Evolutionary conservation across 345 rosid species (phyloP).

Genomic region (Hirschfeldia incana): DNA sequence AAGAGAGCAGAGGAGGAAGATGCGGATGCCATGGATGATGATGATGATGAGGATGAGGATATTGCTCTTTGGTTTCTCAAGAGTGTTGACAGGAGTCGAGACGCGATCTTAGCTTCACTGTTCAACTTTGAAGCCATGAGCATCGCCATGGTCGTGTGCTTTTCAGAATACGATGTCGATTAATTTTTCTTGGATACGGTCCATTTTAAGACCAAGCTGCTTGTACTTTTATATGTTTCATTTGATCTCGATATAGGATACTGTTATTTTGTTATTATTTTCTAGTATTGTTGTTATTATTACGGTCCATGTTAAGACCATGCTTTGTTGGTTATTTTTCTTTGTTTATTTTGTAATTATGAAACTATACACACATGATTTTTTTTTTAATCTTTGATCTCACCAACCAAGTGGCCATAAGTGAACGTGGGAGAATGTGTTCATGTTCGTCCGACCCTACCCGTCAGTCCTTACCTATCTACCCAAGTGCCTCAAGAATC

Average conservation of each 20-base stretch:
- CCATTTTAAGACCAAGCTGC: constrained; percentile 20
- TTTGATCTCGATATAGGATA: not conserved
- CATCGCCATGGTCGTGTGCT: constrained; percentile 30
- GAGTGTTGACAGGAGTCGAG: constrained; percentile 17
- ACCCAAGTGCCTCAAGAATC: constrained; percentile 3
- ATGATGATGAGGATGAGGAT: not conserved
- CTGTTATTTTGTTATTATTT: not conserved
- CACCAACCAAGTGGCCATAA: constrained; percentile 11
- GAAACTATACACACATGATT: not conserved
- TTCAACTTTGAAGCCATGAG: constrained; percentile 29
- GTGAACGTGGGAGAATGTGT: constrained; percentile 25
- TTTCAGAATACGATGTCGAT: constrained; percentile 16
- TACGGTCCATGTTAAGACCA: too few relatives aligned
- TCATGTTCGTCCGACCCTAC: constrained; percentile 8
- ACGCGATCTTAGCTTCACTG: constrained; percentile 26
- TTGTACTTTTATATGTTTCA: not conserved
- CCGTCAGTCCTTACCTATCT: not conserved
- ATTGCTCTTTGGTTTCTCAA: not conserved
- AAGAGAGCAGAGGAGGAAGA: constrained; percentile 45
- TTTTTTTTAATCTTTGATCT: not conserved
- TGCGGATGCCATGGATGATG: constrained; percentile 31
- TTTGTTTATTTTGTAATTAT: not conserved
- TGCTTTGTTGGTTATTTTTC: too few relatives aligned
- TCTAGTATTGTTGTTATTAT: not conserved
- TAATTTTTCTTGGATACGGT: constrained; percentile 10